phyloP scores from a whole-genome alignment of 1,284 basidiomycete genomes.

The Apiotrichum montevideense region DNA sequence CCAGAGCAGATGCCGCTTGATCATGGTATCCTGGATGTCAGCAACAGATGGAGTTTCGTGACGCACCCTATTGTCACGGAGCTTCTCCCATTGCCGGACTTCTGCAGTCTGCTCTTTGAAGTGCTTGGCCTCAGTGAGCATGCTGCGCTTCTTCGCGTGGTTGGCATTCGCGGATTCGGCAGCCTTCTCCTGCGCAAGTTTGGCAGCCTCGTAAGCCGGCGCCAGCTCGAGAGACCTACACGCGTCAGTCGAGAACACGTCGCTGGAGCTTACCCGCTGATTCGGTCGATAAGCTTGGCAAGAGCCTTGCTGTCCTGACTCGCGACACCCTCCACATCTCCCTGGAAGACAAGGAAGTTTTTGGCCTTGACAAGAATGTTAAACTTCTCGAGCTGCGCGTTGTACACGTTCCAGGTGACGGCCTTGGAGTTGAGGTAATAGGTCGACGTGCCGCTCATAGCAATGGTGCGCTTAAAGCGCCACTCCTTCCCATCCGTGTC shows the following conservation, averaged over 20 bases:
- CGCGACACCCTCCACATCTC: conserved; percentile 96
- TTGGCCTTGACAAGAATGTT: conserved; percentile 99
- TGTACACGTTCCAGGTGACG: conserved; percentile 79
- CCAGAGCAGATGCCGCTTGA: conserved; percentile 78
- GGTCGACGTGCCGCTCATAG: conserved; percentile 74
- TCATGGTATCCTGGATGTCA: conserved; percentile 61
- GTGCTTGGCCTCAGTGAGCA: conserved; percentile 91
- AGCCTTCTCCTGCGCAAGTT: conserved; percentile 77
- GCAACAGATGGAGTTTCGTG: background rate
- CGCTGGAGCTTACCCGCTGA: conserved; percentile 58
- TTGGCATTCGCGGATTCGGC: conserved; percentile 90
- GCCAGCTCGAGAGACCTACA: conserved; percentile 72
- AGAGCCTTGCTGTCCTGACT: conserved; percentile 90
- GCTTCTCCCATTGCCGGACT: conserved; percentile 76
- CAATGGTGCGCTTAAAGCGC: conserved; percentile 71
- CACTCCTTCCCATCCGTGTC: conserved; percentile 74
- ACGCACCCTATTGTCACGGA: conserved; percentile 65
- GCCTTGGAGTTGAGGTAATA: conserved; percentile 74
- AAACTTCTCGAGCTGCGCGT: conserved; percentile 72
- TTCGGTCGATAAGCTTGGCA: conserved; percentile 87
- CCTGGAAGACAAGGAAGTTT: conserved; percentile 99
- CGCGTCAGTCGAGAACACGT: background rate
- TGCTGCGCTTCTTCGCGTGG: conserved; percentile 85
- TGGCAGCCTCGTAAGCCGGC: conserved; percentile 81
- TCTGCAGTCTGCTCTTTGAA: conserved; percentile 96